Conservation (phyloP, 345 rosid genomes). For the Pistacia vera region DNA sequence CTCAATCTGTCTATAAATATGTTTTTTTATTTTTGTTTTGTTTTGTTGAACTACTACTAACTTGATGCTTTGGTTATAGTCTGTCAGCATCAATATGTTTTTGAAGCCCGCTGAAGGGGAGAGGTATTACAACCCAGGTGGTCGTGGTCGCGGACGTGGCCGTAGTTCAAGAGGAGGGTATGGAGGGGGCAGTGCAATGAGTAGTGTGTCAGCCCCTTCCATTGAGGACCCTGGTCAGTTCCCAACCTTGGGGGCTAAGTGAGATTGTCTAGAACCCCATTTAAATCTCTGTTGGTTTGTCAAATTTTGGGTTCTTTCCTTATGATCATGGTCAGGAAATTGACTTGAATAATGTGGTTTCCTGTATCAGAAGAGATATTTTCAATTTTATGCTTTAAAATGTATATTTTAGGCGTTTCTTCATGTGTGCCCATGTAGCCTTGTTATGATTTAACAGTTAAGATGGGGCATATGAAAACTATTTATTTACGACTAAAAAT, state of each 20-base stretch:
- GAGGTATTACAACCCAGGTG: constrained; percentile 33
- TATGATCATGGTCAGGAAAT: constrained; percentile 27
- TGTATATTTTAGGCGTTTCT: constrained; percentile 38
- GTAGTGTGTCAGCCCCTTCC: constrained; percentile 47
- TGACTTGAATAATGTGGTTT: constrained; percentile 42
- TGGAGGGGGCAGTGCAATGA: constrained; percentile 23
- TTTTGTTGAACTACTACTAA: background rate
- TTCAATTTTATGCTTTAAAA: constrained; percentile 29
- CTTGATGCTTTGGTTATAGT: constrained; percentile 28
- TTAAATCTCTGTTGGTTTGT: constrained; percentile 1
- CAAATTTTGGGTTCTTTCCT: constrained; percentile 32
- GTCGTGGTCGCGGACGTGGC: constrained; percentile 57
- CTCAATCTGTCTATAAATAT: background rate
- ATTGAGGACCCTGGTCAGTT: constrained; percentile 70
- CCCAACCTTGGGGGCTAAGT: constrained; percentile 71
- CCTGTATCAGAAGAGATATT: constrained; percentile 23
- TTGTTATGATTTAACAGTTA: constrained; percentile 18
- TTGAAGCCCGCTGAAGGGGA: constrained; percentile 74
- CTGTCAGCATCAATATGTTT: constrained; percentile 69
- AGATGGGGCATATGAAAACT: constrained; percentile 25
- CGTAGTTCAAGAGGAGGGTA: constrained; percentile 44
- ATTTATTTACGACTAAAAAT: constrained; percentile 21
- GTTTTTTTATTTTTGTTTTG: background rate
- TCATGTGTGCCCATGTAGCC: constrained; percentile 21
- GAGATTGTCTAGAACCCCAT: constrained; percentile 27